Conservation (phyloP, 495 filamentous ascomycete genomes). For the Trichoderma gamsii region DNA sequence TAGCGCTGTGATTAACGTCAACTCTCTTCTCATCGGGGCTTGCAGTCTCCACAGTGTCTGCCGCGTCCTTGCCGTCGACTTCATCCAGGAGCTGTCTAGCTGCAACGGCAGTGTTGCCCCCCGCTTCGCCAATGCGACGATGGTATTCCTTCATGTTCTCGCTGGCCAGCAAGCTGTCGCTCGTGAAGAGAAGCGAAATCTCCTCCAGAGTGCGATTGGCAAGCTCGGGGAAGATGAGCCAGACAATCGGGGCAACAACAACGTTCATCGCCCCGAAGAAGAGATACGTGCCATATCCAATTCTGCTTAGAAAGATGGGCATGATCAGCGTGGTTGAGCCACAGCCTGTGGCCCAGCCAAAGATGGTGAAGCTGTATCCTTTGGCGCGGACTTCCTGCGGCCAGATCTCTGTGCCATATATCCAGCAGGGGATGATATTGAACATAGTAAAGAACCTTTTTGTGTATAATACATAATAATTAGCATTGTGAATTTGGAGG, state of each 20-base stretch:
- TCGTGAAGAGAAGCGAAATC: conserved; percentile 61
- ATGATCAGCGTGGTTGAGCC: conserved; percentile 56
- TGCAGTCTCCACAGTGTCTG: neutral
- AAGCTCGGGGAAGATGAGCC: conserved; percentile 61
- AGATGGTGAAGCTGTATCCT: conserved; percentile 68
- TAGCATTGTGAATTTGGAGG: neutral
- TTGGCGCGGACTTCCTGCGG: conserved; percentile 60
- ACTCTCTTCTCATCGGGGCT: conserved; percentile 14
- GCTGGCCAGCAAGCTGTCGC: conserved; percentile 51
- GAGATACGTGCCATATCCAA: conserved; percentile 61
- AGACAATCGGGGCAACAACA: conserved; percentile 59
- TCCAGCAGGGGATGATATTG: conserved; percentile 56
- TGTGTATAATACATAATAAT: neutral
- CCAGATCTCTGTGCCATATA: conserved; percentile 69
- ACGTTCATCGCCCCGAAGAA: conserved; percentile 60
- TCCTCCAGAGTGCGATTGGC: conserved; percentile 64
- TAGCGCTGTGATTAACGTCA: neutral
- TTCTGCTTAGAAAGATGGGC: conserved; percentile 55
- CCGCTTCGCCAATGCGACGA: conserved; percentile 18
- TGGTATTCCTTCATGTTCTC: conserved; percentile 20
- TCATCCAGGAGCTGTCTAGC: conserved; percentile 18
- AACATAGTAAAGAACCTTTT: conserved; percentile 20
- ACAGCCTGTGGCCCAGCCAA: conserved; percentile 72
- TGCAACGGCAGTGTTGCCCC: conserved; percentile 18
- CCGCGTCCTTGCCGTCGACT: conserved; percentile 15